Base-by-base conservation (phyloP, 2,329 filamentous ascomycete genomes). In the Sporothrix pseudoabietina region DNA sequence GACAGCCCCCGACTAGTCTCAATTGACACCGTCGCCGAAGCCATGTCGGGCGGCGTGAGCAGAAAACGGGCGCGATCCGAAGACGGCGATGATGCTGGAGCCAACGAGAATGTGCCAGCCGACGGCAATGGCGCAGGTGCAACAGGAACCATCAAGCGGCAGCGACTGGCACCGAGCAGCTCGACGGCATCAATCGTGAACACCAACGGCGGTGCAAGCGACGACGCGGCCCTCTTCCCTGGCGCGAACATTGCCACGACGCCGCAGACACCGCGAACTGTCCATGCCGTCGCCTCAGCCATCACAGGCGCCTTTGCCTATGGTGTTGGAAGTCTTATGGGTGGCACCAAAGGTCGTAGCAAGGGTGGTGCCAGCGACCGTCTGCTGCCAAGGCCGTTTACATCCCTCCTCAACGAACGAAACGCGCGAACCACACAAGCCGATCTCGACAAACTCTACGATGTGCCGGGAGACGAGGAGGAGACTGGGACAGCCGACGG, bases 191-290 rank as follows among this genome's bases (percentile, higher is more conserved):
- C 63, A 5, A 66, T 49, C n/a, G 47, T 30, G 39, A 30, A 35
- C 55, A 30, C 22, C 22, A n/a, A n/a, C 6, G 55, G 7, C n/a
- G 41, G 26, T 8, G 49, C 32, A 6, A 71, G 26, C 39, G 30
- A 22, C 39, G 68, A 54, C 32, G 55, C 57, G 1, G 35, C 41
- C 22, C 44, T 55, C 22, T 22, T 47, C 14, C 47, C 47, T 22
- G 47, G 47, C n/a, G 35, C 57, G 4, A 39, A n/a, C 39, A 35
- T 66, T 16, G 44, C 52, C 10, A 59, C 63, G 7, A 78, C 76
- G 1, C 78, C 76, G 9, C 74, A 76, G 59, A 78, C 76, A 1
- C 76, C 77, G 26, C 72, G 74, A 30, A 75, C 75, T 1, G 73
- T 77, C 44, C 69, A 75, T 14, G 71, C 74, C 7, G 73, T 78